These are phyloP conservation scores for Corynespora cassiicola DNA, from an alignment of 2,329 filamentous ascomycete genomes.

Conservation along the genomic window DNA sequence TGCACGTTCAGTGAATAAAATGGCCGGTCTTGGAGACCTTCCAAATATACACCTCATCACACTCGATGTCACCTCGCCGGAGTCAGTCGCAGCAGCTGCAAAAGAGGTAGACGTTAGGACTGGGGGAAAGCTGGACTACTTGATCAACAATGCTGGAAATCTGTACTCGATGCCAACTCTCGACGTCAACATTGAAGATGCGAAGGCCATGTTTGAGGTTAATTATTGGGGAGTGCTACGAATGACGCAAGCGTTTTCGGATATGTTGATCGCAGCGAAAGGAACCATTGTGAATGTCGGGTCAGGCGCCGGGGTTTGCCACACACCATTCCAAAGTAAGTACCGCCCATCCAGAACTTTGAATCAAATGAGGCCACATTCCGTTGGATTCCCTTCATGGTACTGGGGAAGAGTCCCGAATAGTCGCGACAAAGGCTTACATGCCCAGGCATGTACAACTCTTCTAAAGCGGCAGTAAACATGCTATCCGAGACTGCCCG, in stretches of 20 bases:
- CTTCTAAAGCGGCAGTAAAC: no score
- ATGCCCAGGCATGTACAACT: no score
- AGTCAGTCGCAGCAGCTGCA: conserved; percentile 16
- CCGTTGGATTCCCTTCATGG: no score
- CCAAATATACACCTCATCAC: conserved; percentile 23
- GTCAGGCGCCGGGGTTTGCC: neutral
- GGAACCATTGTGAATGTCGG: neutral
- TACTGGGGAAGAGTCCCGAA: no score
- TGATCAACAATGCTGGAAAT: conserved; percentile 62
- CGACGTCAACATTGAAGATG: conserved; percentile 48
- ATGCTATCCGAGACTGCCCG: no score
- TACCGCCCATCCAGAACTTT: no score
- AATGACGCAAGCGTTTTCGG: neutral
- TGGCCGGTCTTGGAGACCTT: conserved; percentile 6
- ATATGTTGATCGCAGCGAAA: neutral
- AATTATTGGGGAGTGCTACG: conserved; percentile 1
- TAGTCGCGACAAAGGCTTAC: no score
- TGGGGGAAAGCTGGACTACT: conserved; percentile 54
- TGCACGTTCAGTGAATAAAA: conserved; percentile 6
- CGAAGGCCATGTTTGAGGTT: neutral
- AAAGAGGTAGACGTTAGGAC: no score
- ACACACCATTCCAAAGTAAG: neutral
- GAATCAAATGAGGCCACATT: no score
- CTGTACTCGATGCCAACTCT: conserved; percentile 61
- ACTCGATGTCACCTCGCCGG: conserved; percentile 12